Evolutionary conservation across 345 rosid species (phyloP).

Genomic region (Salix brachista): DNA sequence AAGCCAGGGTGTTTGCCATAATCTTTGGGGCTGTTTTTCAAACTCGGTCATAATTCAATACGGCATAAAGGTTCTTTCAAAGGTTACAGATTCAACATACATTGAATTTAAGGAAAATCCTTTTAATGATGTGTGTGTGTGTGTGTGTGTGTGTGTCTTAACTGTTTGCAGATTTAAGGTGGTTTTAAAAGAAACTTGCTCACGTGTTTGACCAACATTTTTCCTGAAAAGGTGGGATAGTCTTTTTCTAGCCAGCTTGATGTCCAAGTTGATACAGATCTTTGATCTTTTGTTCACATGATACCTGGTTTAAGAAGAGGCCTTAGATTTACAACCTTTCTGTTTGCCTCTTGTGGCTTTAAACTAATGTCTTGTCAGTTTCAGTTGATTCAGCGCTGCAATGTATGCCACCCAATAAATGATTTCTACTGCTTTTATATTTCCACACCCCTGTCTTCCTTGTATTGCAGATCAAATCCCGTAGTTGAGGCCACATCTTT

Average conservation of each 20-base stretch:
- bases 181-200: neutral
- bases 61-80: constrained; percentile 1
- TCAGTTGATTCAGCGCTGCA: neutral
- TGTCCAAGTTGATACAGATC: constrained; percentile 15
- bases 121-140: neutral
- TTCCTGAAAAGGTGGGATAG: constrained; percentile 16
- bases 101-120: neutral
- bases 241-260: constrained; percentile 14
- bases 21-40: neutral
- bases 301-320: constrained; percentile 9
- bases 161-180: neutral
- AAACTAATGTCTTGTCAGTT: constrained; percentile 19
- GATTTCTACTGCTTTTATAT: neutral
- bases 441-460: neutral
- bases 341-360: constrained; percentile 20
- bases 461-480: constrained; percentile 1
- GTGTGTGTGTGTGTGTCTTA: neutral
- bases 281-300: constrained; percentile 24
- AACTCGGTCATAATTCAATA: neutral
- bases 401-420: neutral
- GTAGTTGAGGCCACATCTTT: neutral
- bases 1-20: neutral
- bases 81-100: constrained; percentile 5
- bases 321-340: neutral
- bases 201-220: constrained; percentile 20